Conservation (phyloP, 2,329 filamentous ascomycete genomes). For the Aspergillus intermedius region DNA sequence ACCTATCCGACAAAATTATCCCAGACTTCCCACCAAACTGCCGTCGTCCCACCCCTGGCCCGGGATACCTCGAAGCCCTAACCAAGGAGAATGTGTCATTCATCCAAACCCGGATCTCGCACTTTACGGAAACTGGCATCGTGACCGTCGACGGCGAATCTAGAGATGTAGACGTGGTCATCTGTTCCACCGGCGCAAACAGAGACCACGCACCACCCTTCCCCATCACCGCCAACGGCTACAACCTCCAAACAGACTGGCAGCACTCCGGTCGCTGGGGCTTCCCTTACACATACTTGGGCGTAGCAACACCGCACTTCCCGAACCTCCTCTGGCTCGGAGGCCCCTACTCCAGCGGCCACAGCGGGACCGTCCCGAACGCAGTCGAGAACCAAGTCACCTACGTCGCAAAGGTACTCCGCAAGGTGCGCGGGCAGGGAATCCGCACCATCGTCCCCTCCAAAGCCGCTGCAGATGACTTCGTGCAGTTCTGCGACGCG, state of each 20-base stretch:
- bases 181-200: constrained; percentile 64
- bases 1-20: constrained; percentile 50
- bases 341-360: constrained; percentile 54
- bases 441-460: constrained; percentile 57
- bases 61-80: constrained; percentile 61
- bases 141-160: constrained; percentile 52
- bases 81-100: constrained; percentile 57
- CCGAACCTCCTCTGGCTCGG: constrained; percentile 62
- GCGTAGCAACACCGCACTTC: constrained; percentile 57
- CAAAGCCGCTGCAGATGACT: constrained; percentile 55
- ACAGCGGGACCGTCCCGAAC: constrained; percentile 61
- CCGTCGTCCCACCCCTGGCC: constrained; percentile 58
- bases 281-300: constrained; percentile 63
- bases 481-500: constrained; percentile 38
- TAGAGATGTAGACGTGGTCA: constrained; percentile 56
- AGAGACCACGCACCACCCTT: constrained; percentile 55
- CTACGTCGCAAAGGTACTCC: constrained; percentile 60
- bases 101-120: constrained; percentile 51
- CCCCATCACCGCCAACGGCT: constrained; percentile 50
- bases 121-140: constrained; percentile 56
- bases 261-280: constrained; percentile 49
- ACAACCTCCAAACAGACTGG: constrained; percentile 54
- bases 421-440: constrained; percentile 60
- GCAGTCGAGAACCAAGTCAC: constrained; percentile 60
- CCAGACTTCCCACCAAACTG: constrained; percentile 61